Conservation (phyloP, 257 asterid genomes). For the Voacanga thouarsii region DNA sequence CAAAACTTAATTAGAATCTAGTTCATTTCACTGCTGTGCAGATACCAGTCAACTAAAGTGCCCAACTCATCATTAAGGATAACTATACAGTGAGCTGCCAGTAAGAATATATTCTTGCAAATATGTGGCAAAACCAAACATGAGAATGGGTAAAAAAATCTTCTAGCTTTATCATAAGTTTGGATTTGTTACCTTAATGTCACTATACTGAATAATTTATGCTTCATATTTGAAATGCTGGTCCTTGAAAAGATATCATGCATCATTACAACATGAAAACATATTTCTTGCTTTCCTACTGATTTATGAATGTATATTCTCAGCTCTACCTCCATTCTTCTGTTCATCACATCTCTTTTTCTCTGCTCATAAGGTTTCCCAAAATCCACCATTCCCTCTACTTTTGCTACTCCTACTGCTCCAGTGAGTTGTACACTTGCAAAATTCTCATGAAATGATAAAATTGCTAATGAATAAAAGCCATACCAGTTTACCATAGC, state of each 20-base stretch:
- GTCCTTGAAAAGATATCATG: background rate
- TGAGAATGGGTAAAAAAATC: background rate
- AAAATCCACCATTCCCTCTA: background rate
- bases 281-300: background rate
- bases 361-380: background rate
- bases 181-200: background rate
- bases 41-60: background rate
- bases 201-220: background rate
- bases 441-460: background rate
- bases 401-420: background rate
- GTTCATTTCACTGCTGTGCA: background rate
- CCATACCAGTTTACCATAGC: slow-evolving; percentile 61
- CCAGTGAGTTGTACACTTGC: background rate
- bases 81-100: background rate
- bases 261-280: background rate
- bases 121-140: background rate
- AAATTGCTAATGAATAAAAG: background rate
- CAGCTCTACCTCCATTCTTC: background rate
- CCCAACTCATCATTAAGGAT: background rate
- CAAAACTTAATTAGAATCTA: background rate
- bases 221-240: background rate
- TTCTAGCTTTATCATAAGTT: background rate
- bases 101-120: background rate
- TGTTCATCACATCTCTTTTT: background rate
- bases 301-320: background rate